phyloP scores from a whole-genome alignment of 2,329 filamentous ascomycete genomes.

The Pseudocercospora crystallina region DNA sequence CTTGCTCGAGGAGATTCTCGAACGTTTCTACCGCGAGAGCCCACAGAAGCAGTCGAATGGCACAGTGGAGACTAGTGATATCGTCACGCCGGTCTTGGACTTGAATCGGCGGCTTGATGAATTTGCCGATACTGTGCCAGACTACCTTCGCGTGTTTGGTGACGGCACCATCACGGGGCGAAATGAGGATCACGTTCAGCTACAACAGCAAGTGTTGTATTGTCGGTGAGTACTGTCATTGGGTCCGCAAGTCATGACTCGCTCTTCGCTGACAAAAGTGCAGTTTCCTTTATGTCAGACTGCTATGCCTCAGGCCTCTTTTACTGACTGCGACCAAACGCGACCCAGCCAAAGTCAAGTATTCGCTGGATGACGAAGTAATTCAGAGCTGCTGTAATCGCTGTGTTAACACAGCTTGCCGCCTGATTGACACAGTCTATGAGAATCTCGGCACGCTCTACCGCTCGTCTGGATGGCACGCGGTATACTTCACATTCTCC shows the following conservation, averaged over 20 bases:
- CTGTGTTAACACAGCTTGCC: conserved; percentile 38
- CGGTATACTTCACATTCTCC: conserved; percentile 28
- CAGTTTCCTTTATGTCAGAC: conserved; percentile 26
- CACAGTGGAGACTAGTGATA: conserved; percentile 13
- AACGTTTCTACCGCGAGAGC: conserved; percentile 25
- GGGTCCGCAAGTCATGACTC: no score
- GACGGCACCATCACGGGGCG: not conserved
- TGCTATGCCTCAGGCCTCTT: conserved; percentile 25
- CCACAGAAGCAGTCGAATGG: conserved; percentile 11
- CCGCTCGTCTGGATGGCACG: conserved; percentile 27
- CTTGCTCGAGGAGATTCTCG: conserved; percentile 27
- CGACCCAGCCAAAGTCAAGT: conserved; percentile 20
- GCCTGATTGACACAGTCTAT: conserved; percentile 37
- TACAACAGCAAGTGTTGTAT: conserved; percentile 24
- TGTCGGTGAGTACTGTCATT: conserved; percentile 9
- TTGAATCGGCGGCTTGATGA: conserved; percentile 25
- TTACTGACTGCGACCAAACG: conserved; percentile 38
- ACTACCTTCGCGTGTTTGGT: conserved; percentile 19
- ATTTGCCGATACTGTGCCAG: conserved; percentile 23
- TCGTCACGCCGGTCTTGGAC: conserved; percentile 24
- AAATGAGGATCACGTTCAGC: conserved; percentile 22
- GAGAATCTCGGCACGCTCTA: conserved; percentile 32
- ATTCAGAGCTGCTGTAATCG: conserved; percentile 30
- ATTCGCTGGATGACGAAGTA: conserved; percentile 37
- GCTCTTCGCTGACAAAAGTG: no score